Evolutionary conservation across 2,329 filamentous ascomycete genomes (phyloP).

Genomic region (Scytalidium sp.): DNA sequence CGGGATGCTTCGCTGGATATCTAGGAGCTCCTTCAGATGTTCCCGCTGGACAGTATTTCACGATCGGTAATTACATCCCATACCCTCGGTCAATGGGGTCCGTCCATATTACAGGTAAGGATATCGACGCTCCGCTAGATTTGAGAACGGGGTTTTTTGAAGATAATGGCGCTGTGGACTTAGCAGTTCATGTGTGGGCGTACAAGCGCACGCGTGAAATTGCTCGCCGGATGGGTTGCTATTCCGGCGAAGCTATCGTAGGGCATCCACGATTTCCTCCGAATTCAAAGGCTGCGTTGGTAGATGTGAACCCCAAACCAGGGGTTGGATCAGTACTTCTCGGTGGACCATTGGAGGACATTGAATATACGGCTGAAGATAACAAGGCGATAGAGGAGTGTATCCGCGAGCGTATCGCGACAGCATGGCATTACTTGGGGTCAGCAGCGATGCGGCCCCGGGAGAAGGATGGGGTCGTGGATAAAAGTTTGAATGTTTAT

Average conservation of each 20-base stretch:
- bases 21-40: background rate
- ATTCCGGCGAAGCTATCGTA: slow-evolving; percentile 40
- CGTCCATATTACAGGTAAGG: slow-evolving; percentile 53
- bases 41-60: slow-evolving; percentile 45
- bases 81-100: slow-evolving; percentile 61
- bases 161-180: slow-evolving; percentile 45
- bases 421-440: slow-evolving; percentile 38
- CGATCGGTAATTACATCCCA: slow-evolving; percentile 48
- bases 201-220: slow-evolving; percentile 67
- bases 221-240: slow-evolving; percentile 50
- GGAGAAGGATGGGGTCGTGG: slow-evolving; percentile 35
- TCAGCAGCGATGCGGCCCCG: slow-evolving; percentile 36
- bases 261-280: slow-evolving; percentile 43
- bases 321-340: slow-evolving; percentile 14
- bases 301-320: slow-evolving; percentile 17
- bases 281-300: slow-evolving; percentile 35
- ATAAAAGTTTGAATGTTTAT: slow-evolving; percentile 35
- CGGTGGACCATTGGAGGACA: slow-evolving; percentile 28
- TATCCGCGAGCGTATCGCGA: slow-evolving; percentile 35
- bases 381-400: slow-evolving; percentile 38
- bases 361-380: slow-evolving; percentile 32
- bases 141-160: slow-evolving; percentile 43
- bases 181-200: slow-evolving; percentile 57
- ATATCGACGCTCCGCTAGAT: slow-evolving; percentile 44
- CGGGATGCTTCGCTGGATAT: slow-evolving; percentile 44